Evolutionary conservation across 306 rosid species (phyloP).

Genomic region (Quercus ilex): DNA sequence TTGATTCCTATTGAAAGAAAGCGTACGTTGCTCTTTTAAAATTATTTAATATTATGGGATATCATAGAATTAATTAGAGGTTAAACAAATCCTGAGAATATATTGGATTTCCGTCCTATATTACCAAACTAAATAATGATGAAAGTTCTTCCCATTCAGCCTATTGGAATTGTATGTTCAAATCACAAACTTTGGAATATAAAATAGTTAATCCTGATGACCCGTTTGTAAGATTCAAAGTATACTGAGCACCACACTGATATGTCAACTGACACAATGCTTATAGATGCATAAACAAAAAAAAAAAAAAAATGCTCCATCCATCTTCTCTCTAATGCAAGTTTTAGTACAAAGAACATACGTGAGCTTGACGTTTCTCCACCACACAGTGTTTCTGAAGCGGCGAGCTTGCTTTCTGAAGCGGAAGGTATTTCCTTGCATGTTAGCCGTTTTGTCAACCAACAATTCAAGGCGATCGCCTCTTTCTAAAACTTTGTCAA

Average conservation of each 20-base stretch:
- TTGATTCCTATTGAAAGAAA: background rate
- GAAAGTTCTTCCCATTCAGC: constrained; percentile 5
- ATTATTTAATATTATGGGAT: constrained; percentile 12
- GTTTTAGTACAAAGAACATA: constrained; percentile 30
- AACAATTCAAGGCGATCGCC: constrained; percentile 95
- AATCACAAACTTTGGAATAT: background rate
- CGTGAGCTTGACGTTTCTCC: constrained; percentile 97
- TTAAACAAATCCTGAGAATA: background rate
- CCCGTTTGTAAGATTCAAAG: constrained; percentile 12
- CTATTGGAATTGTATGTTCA: background rate
- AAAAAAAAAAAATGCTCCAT: background rate
- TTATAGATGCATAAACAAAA: background rate
- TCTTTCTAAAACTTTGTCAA: constrained; percentile 93
- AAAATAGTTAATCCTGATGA: background rate
- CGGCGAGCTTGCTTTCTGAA: constrained; percentile 99
- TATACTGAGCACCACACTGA: background rate
- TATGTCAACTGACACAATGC: background rate
- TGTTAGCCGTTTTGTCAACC: constrained; percentile 86
- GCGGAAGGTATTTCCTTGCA: constrained; percentile 95
- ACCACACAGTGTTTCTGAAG: constrained; percentile 87
- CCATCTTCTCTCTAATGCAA: background rate
- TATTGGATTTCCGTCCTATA: background rate
- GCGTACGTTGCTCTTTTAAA: background rate
- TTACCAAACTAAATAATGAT: background rate
- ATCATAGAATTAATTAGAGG: background rate